Evolutionary conservation across 805 yeast genomes (phyloP), one percentile per base, ranked within the genome.

Genomic region (Saccharomycopsis fibuligera): DNA sequence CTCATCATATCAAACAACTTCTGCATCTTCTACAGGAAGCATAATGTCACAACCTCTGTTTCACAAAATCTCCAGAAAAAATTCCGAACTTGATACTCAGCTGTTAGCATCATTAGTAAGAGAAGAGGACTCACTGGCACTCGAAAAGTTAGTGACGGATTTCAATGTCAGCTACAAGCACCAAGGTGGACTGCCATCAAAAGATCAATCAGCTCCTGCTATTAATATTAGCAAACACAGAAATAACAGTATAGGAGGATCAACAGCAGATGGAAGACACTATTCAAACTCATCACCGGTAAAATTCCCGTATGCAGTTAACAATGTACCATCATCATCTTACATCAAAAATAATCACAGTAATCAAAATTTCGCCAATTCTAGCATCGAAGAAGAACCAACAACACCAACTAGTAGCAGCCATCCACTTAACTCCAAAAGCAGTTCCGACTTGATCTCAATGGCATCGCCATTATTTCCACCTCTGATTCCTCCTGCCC

Each of bases 401-500:
- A 30, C 4, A 3, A 37, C 48, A 4, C 51, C 51, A 4, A 44
- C 40, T 31, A 14, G n/a, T 24, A 35, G 19, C n/a, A 35, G 19
- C n/a, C 14, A 12, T 10, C 12, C 19, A 10, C n/a, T 8, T 12
- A 21, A 41, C 33, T 24, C 22, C n/a, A 36, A 36, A n/a, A 35
- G 19, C 27, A 29, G 29, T 27, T 35, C 45, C 14, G 51, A 49
- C 4, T 41, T 52, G 17, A 23, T 14, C 19, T 42, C 48, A 4
- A 42, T 52, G 17, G 45, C 42, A 24, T 44, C 49, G n/a, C 55
- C 55, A 8, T 33, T 50, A 2, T 52, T 49, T 14, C 54, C 55
- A 4, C 51, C 53, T 14, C 49, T 51, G 8, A 52, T 52, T 21
- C 55, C 55, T 29, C 55, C 55, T 5, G 50, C 55, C 14, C 50